Percentiles rank a stretch among this genome's conserved stretches.
These are phyloP conservation scores for Fonsecaea nubica DNA, from an alignment of 2,329 filamentous ascomycete species.

Conservation along the genomic window DNA sequence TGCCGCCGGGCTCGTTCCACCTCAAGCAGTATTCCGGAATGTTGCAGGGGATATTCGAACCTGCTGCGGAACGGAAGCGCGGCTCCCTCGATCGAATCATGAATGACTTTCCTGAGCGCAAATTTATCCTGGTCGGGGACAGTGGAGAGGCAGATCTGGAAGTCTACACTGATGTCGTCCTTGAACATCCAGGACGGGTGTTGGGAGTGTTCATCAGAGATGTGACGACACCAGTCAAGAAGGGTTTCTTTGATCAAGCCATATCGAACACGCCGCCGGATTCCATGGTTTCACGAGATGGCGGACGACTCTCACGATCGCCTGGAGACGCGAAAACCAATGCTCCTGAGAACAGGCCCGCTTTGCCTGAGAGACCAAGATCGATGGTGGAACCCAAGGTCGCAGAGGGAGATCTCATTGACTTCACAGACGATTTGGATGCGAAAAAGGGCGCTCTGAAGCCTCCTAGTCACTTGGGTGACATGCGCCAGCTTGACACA, in stretches of 20 bases:
- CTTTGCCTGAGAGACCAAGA: slow-evolving; percentile 48
- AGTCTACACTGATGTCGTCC: slow-evolving; percentile 91
- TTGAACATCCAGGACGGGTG: slow-evolving; percentile 82
- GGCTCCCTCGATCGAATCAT: slow-evolving; percentile 84
- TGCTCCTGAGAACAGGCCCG: slow-evolving; percentile 45
- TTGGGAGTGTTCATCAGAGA: slow-evolving; percentile 92
- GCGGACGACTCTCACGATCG: slow-evolving; percentile 23
- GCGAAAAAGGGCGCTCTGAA: slow-evolving; percentile 35
- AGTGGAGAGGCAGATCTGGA: slow-evolving; percentile 97
- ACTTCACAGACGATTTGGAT: slow-evolving; percentile 48
- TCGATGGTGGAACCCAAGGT: slow-evolving; percentile 38
- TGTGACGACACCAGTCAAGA: slow-evolving; percentile 78
- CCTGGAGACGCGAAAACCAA: slow-evolving; percentile 34
- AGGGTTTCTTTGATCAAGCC: slow-evolving; percentile 78
- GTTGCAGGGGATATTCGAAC: slow-evolving; percentile 97
- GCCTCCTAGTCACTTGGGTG: slow-evolving; percentile 20
- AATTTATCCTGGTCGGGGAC: slow-evolving; percentile 90
- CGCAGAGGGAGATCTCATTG: slow-evolving; percentile 46
- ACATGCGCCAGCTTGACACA: slow-evolving; percentile 29
- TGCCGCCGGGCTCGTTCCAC: slow-evolving; percentile 90
- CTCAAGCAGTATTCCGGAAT: slow-evolving; percentile 96
- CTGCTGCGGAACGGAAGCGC: slow-evolving; percentile 93
- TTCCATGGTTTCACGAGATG: slow-evolving; percentile 39
- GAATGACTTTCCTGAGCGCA: slow-evolving; percentile 84
- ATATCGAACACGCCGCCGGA: slow-evolving; percentile 46